phyloP scores from a whole-genome alignment of 768 basidiomycete genomes.

The Suillus variegatus region DNA sequence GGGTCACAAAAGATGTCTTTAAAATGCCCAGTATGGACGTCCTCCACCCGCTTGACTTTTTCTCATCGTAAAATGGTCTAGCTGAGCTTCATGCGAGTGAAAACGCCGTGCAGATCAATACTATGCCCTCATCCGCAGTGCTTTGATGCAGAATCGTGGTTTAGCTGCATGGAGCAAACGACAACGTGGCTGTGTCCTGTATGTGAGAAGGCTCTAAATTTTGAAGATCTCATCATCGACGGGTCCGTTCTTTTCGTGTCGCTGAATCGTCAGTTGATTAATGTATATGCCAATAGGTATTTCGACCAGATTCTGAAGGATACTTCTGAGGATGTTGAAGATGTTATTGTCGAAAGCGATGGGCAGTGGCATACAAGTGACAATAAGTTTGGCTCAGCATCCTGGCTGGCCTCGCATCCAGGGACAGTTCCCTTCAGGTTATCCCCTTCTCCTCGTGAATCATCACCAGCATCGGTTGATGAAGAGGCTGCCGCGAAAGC shows the following conservation, averaged over 20 bases:
- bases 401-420: conserved; percentile 66
- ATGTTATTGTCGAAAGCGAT: conserved; percentile 91
- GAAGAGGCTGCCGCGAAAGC: conserved; percentile 36
- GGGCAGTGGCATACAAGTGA: conserved; percentile 96
- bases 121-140: conserved; percentile 90
- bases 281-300: conserved; percentile 52
- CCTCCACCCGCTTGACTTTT: conserved; percentile 4
- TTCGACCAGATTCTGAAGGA: conserved; percentile 81
- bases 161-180: conserved; percentile 92
- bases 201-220: conserved; percentile 77
- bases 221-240: conserved; percentile 87
- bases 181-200: conserved; percentile 96
- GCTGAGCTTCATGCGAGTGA: conserved; percentile 88
- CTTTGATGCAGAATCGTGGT: conserved; percentile 95
- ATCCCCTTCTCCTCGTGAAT: conserved; percentile 30
- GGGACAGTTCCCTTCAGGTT: conserved; percentile 23
- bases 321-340: conserved; percentile 80
- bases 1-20: conserved; percentile 89
- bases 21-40: conserved; percentile 81
- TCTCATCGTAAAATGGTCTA: conserved; percentile 20
- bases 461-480: conserved; percentile 30
- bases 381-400: conserved; percentile 74
- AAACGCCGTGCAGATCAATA: conserved; percentile 82
- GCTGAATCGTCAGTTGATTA: background rate
- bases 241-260: conserved; percentile 54